Conservation (phyloP, 2,329 filamentous ascomycete species). For the Delphinella strobiligena region DNA sequence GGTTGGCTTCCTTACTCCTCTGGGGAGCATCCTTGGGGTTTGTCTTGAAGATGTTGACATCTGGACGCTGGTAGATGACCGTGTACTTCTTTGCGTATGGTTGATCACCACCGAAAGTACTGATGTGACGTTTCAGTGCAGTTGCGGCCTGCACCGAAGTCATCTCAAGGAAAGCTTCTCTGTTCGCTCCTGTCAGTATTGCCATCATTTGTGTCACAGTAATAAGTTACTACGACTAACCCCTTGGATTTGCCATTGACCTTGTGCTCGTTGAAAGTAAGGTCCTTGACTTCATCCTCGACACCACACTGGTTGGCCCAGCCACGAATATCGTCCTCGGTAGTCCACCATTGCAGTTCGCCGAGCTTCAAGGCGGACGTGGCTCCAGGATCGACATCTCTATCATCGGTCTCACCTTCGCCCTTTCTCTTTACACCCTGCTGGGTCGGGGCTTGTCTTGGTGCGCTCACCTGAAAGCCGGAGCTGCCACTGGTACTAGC, state of each 20-base stretch:
- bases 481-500: conserved; percentile 29
- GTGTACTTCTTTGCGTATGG: conserved; percentile 51
- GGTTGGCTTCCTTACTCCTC: conserved; percentile 39
- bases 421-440: conserved; percentile 54
- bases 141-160: conserved; percentile 72
- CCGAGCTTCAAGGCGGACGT: conserved; percentile 70
- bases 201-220: conserved; percentile 3
- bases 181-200: conserved; percentile 16
- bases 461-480: conserved; percentile 23
- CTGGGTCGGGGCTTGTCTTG: conserved; percentile 33
- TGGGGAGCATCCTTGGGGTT: conserved; percentile 76
- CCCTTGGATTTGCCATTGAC: conserved; percentile 98
- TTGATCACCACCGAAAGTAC: conserved; percentile 49
- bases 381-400: conserved; percentile 42
- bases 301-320: conserved; percentile 71
- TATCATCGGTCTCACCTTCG: conserved; percentile 33
- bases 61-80: conserved; percentile 63
- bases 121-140: conserved; percentile 71
- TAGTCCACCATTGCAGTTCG: conserved; percentile 93
- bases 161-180: conserved; percentile 76
- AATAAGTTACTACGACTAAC: conserved; percentile 38
- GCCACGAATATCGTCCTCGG: conserved; percentile 84
- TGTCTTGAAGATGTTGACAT: conserved; percentile 79
- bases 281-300: conserved; percentile 77
- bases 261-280: conserved; percentile 97